These are phyloP conservation scores for Calonectria hawksworthii DNA, from an alignment of 2,329 filamentous ascomycete genomes.

Conservation along the genomic window DNA sequence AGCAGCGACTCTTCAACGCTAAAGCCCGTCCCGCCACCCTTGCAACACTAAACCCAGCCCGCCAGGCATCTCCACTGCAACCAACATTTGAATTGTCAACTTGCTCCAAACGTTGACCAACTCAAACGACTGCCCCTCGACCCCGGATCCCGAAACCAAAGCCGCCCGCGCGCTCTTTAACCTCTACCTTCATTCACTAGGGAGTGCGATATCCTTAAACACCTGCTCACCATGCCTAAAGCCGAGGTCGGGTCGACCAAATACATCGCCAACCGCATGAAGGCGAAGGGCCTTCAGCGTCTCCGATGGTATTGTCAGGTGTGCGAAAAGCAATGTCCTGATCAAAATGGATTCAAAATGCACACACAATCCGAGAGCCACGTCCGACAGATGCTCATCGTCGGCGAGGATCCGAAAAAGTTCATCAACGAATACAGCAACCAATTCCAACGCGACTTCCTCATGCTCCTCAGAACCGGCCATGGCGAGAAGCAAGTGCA, in stretches of 20 bases:
- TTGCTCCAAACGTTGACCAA: not conserved
- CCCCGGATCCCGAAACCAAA: not conserved
- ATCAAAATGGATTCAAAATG: constrained; percentile 93
- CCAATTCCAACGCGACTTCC: constrained; percentile 86
- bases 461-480: constrained; percentile 81
- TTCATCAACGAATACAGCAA: constrained; percentile 85
- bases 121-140: not conserved
- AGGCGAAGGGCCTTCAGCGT: constrained; percentile 82
- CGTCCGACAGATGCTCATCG: constrained; percentile 87
- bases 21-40: not conserved
- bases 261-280: constrained; percentile 90
- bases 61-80: constrained; percentile 4
- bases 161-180: too few relatives aligned
- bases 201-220: not conserved
- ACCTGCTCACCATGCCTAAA: constrained; percentile 79
- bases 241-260: constrained; percentile 96
- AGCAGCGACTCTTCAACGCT: not conserved
- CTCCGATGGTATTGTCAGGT: constrained; percentile 93
- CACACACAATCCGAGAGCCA: constrained; percentile 89
- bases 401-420: constrained; percentile 89
- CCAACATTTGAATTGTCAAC: not conserved
- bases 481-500: constrained; percentile 93
- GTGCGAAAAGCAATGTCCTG: constrained; percentile 76
- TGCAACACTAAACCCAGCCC: not conserved
- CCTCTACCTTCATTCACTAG: not conserved